Percentiles rank a stretch among this genome's conserved stretches.
Evolutionary conservation across 208 protist species (phyloP).

Genomic region (Sergeia podlipaevii): DNA sequence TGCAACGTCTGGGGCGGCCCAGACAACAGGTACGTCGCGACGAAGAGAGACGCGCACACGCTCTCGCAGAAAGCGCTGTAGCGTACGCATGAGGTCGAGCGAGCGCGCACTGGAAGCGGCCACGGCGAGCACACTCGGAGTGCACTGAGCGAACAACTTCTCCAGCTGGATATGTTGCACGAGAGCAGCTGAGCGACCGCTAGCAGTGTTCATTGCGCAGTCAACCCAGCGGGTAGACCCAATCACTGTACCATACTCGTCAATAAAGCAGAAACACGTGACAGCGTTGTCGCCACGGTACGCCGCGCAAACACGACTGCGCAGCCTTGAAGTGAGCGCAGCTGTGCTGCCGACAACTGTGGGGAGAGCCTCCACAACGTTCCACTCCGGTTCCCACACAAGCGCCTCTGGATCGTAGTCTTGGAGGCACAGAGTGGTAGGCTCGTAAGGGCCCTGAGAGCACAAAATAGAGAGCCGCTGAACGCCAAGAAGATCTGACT

Average conservation of each 20-base stretch:
- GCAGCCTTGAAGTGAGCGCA: neutral
- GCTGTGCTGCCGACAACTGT: neutral
- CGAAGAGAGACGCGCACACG: slow-evolving; percentile 28
- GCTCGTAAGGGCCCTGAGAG: slow-evolving; percentile 59
- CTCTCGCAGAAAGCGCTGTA: slow-evolving; percentile 64
- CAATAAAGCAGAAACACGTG: slow-evolving; percentile 69
- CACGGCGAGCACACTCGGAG: slow-evolving; percentile 67
- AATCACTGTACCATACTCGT: slow-evolving; percentile 67
- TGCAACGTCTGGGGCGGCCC: slow-evolving; percentile 66
- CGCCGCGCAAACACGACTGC: slow-evolving; percentile 63
- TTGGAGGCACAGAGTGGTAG: slow-evolving; percentile 49
- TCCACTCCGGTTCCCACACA: slow-evolving; percentile 79
- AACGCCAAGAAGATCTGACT: slow-evolving; percentile 27
- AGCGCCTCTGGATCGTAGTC: slow-evolving; percentile 43
- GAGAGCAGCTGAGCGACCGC: slow-evolving; percentile 37
- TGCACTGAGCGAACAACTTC: slow-evolving; percentile 51
- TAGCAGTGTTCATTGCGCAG: slow-evolving; percentile 48
- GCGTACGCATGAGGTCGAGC: slow-evolving; percentile 46
- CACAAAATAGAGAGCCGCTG: slow-evolving; percentile 58
- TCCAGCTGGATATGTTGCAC: slow-evolving; percentile 59
- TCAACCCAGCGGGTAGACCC: slow-evolving; percentile 69
- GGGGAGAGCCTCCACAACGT: slow-evolving; percentile 80
- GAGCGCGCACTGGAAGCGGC: slow-evolving; percentile 41
- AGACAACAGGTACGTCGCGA: slow-evolving; percentile 63
- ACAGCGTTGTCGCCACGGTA: slow-evolving; percentile 68